phyloP scores from a whole-genome alignment of 2,329 filamentous ascomycete genomes.

The Akanthomyces lecanii region DNA sequence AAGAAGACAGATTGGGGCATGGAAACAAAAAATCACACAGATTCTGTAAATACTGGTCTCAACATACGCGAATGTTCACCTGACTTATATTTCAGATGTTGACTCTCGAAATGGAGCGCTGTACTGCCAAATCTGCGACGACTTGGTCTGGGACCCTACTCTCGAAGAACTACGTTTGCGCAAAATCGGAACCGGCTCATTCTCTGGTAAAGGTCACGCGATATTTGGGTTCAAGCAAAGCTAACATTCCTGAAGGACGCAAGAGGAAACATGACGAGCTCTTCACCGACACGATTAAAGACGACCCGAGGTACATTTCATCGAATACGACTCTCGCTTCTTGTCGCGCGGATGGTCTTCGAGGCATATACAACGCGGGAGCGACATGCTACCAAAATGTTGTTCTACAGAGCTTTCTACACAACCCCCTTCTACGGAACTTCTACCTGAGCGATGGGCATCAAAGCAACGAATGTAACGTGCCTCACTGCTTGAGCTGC shows the following conservation, averaged over 20 bases:
- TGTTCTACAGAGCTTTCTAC: constrained; percentile 86
- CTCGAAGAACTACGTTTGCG: constrained; percentile 70
- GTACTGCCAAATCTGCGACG: constrained; percentile 77
- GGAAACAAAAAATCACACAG: constrained; percentile 65
- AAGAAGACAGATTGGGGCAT: constrained; percentile 63
- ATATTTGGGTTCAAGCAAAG: neutral
- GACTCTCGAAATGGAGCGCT: constrained; percentile 71
- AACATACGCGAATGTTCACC: neutral
- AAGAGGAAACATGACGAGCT: constrained; percentile 75
- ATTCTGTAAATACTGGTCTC: constrained; percentile 54
- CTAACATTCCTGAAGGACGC: constrained; percentile 42
- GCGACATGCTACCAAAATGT: constrained; percentile 98
- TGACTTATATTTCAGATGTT: constrained; percentile 53
- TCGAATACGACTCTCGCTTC: constrained; percentile 74
- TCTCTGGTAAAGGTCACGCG: constrained; percentile 50
- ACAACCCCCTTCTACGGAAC: constrained; percentile 86
- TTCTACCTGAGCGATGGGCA: constrained; percentile 93
- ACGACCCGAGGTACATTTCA: constrained; percentile 72
- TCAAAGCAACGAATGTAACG: constrained; percentile 66
- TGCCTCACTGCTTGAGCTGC: constrained; percentile 61
- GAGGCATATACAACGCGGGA: constrained; percentile 96
- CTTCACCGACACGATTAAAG: constrained; percentile 58
- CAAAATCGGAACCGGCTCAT: constrained; percentile 63
- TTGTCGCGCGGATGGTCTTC: constrained; percentile 80
- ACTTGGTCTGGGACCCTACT: constrained; percentile 78